These are phyloP conservation scores for Alternaria brassicae DNA, from an alignment of 2,329 filamentous ascomycete genomes.

Conservation along the genomic window DNA sequence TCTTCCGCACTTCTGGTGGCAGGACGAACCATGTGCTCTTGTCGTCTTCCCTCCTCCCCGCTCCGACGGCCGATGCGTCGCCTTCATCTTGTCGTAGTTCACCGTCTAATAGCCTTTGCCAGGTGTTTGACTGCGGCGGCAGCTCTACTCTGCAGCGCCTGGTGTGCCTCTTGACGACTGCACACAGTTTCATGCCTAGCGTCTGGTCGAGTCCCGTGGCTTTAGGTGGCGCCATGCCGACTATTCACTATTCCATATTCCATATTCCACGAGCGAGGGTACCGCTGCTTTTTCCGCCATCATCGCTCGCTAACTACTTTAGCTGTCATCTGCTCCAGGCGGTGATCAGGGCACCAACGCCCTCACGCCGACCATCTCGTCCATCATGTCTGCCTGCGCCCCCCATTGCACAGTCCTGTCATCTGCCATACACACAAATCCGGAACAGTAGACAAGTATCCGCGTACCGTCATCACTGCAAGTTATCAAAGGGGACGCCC, in stretches of 20 bases:
- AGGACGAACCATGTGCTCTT: conserved; percentile 6
- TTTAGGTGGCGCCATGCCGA: background rate
- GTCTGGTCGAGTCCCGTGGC: conserved; percentile 7
- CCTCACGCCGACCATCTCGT: background rate
- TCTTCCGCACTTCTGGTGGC: conserved; percentile 9
- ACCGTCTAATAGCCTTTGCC: background rate
- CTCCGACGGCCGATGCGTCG: conserved; percentile 6
- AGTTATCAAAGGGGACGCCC: background rate
- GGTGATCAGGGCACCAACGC: conserved; percentile 10
- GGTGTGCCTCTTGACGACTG: background rate
- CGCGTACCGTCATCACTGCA: background rate
- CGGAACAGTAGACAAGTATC: background rate
- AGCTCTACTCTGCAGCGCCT: conserved; percentile 2
- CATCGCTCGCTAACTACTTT: conserved; percentile 8
- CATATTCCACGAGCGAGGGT: background rate
- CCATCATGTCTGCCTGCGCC: background rate
- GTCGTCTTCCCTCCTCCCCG: conserved; percentile 1
- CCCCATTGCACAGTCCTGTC: background rate
- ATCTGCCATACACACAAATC: background rate
- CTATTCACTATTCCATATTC: no score
- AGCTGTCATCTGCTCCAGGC: conserved; percentile 3
- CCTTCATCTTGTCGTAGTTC: conserved; percentile 2
- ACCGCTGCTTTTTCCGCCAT: conserved; percentile 9
- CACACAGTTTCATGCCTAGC: conserved; percentile 6
- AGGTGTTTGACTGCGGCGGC: conserved; percentile 8